Evolutionary conservation across 225 moss, liverwort and hornwort genomes (phyloP).

Genomic region (Lunularia cruciata): DNA sequence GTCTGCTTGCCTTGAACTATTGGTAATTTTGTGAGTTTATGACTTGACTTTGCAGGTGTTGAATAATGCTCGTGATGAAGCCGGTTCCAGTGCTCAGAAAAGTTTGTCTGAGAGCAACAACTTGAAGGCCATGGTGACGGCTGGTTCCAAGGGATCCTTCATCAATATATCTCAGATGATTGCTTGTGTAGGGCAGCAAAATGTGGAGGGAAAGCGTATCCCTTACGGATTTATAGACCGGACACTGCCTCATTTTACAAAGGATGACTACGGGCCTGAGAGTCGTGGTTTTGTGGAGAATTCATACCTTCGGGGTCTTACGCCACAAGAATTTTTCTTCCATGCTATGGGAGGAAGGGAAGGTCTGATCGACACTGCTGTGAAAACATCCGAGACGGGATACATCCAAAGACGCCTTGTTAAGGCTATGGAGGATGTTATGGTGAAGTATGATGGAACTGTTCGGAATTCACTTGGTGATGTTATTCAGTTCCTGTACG

Average conservation of each 20-base stretch:
- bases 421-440: conserved; percentile 99
- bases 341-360: conserved; percentile 99
- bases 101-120: conserved; percentile 98
- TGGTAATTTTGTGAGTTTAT: no score
- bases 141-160: conserved; percentile 98
- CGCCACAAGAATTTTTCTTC: conserved; percentile 98
- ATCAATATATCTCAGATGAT: conserved; percentile 99
- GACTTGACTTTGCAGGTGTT: conserved; percentile 47
- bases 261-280: conserved; percentile 96
- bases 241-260: conserved; percentile 94
- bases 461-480: conserved; percentile 95
- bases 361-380: conserved; percentile 98
- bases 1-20: no score
- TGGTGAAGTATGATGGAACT: conserved; percentile 99
- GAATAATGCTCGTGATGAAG: conserved; percentile 99
- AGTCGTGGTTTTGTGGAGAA: conserved; percentile 99
- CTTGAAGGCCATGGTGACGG: conserved; percentile 98
- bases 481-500: conserved; percentile 97
- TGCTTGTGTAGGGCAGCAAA: conserved; percentile 99
- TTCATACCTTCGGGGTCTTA: conserved; percentile 86
- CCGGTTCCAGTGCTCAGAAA: conserved; percentile 90
- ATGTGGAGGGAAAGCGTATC: conserved; percentile 98
- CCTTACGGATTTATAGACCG: conserved; percentile 94
- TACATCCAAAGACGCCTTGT: conserved; percentile 96
- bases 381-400: conserved; percentile 98